Evolutionary conservation across 495 filamentous ascomycete genomes (phyloP).

Genomic region (Jackrogersella multiformis): DNA sequence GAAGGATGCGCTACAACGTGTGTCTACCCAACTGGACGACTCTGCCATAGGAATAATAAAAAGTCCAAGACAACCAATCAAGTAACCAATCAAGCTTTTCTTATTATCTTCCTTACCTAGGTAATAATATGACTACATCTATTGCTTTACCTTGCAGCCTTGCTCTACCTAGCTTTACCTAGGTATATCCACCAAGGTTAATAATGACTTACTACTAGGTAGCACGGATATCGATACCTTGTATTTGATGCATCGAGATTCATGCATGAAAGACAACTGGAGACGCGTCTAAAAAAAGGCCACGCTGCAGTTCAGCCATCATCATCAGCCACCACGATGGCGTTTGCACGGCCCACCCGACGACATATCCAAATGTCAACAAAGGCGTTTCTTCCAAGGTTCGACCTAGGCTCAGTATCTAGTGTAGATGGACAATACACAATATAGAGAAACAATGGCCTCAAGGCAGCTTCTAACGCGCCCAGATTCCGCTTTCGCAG

Average conservation of each 20-base stretch:
- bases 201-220: constrained; percentile 14
- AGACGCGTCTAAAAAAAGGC: constrained; percentile 4
- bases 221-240: not conserved
- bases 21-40: constrained; percentile 29
- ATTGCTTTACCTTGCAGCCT: not conserved
- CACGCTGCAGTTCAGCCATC: constrained; percentile 29
- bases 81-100: not conserved
- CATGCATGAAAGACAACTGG: constrained; percentile 32
- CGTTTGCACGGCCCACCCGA: constrained; percentile 18
- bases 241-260: constrained; percentile 17
- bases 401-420: not conserved
- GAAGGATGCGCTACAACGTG: constrained; percentile 32
- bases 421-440: too few species aligned
- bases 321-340: constrained; percentile 20
- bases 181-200: constrained; percentile 3
- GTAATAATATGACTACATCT: too few species aligned
- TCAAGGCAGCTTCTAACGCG: constrained; percentile 6
- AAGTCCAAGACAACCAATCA: not conserved
- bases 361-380: not conserved
- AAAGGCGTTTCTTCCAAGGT: not conserved
- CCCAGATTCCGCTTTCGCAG: not conserved
- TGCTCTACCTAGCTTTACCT: not conserved
- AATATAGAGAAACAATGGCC: too few species aligned
- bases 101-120: constrained; percentile 1
- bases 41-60: constrained; percentile 31